Conservation (phyloP, 139 green algal species). For the Picochlorum sp. region DNA sequence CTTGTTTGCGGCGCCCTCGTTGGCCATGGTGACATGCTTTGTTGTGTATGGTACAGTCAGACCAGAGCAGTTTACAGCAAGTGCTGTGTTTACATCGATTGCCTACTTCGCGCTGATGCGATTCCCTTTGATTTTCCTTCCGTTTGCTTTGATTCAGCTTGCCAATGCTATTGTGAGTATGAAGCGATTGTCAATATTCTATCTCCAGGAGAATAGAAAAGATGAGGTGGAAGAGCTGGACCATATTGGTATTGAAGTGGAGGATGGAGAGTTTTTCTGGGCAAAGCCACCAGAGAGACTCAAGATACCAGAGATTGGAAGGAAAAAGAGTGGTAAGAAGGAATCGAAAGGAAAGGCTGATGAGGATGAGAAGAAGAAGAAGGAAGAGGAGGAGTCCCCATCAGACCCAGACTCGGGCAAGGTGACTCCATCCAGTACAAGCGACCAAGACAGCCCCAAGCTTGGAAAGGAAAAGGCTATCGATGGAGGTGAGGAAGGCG, state of each 20-base stretch:
- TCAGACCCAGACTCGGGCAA: background rate
- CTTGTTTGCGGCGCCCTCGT: constrained; percentile 65
- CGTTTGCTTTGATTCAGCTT: constrained; percentile 56
- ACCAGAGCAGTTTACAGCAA: constrained; percentile 40
- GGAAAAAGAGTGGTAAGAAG: constrained; percentile 17
- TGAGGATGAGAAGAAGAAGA: background rate
- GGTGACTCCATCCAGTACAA: background rate
- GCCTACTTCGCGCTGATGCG: constrained; percentile 87
- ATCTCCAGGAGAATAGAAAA: constrained; percentile 40
- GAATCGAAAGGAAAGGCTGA: constrained; percentile 2
- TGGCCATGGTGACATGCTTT: constrained; percentile 77
- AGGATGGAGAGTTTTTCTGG: constrained; percentile 37
- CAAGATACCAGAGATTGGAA: background rate
- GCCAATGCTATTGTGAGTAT: constrained; percentile 47
- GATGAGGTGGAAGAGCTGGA: constrained; percentile 31
- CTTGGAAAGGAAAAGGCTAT: background rate
- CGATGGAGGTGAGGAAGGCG: constrained; percentile 2
- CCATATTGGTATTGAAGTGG: constrained; percentile 20
- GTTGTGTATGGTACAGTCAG: constrained; percentile 45
- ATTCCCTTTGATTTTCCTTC: constrained; percentile 86
- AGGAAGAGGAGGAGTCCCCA: background rate
- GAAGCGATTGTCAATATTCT: constrained; percentile 37
- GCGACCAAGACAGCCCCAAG: background rate
- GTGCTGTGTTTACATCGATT: constrained; percentile 77
- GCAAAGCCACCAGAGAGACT: constrained; percentile 14